Evolutionary conservation across 2,329 filamentous ascomycete genomes (phyloP).

Genomic region (Aspergillus costaricaensis): DNA sequence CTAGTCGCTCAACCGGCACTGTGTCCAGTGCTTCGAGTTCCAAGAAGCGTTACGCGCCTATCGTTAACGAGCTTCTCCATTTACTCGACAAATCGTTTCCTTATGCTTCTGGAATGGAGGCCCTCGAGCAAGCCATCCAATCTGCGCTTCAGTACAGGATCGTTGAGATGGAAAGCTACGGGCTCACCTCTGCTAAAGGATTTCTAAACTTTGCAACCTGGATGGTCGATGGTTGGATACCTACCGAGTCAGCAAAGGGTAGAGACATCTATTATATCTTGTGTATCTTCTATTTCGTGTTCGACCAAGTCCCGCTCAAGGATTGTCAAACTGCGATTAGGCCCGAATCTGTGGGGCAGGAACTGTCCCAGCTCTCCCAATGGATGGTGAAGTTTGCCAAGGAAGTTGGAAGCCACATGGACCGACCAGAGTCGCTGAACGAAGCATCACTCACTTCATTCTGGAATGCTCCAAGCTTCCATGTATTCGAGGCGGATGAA

Average conservation of each 20-base stretch:
- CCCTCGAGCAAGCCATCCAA: background rate
- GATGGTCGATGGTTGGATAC: slow-evolving; percentile 38
- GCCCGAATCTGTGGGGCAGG: slow-evolving; percentile 30
- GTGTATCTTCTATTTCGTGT: slow-evolving; percentile 45
- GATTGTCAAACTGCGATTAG: slow-evolving; percentile 31
- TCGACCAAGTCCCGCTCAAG: slow-evolving; percentile 37
- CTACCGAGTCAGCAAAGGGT: slow-evolving; percentile 37
- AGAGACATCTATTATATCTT: slow-evolving; percentile 41
- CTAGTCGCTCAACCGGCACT: background rate
- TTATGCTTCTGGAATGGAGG: background rate
- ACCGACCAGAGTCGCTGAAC: slow-evolving; percentile 36
- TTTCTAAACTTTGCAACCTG: slow-evolving; percentile 19
- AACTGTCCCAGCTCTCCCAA: slow-evolving; percentile 37
- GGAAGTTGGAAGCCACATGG: slow-evolving; percentile 40
- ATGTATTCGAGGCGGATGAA: slow-evolving; percentile 30
- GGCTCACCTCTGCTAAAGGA: background rate
- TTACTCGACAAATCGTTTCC: background rate
- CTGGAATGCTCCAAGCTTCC: slow-evolving; percentile 23
- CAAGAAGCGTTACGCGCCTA: background rate
- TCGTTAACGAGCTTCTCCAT: background rate
- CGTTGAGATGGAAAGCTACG: background rate
- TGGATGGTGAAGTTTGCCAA: slow-evolving; percentile 46
- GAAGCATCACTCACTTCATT: background rate
- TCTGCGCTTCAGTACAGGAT: background rate
- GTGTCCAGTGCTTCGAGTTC: background rate